These are phyloP conservation scores for Coccinonectria pachysandricola DNA, from an alignment of 2,329 filamentous ascomycete genomes.

Conservation along the genomic window DNA sequence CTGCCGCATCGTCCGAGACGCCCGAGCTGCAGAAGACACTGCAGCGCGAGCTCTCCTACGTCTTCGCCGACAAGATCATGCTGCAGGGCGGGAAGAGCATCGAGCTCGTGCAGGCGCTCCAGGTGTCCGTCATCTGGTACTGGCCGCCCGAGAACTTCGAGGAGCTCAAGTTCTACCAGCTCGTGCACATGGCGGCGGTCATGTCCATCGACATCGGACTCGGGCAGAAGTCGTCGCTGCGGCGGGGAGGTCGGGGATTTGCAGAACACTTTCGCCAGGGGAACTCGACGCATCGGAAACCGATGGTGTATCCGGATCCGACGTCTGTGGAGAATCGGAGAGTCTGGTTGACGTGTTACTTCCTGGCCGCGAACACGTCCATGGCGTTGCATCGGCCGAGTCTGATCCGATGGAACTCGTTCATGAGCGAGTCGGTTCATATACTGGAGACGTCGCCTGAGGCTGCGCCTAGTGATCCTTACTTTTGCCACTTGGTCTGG, in stretches of 20 bases:
- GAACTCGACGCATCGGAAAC: conserved; percentile 22
- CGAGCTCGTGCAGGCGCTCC: conserved; percentile 70
- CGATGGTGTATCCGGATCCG: conserved; percentile 36
- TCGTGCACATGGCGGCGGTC: conserved; percentile 69
- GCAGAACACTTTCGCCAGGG: conserved; percentile 25
- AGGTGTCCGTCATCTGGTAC: conserved; percentile 74
- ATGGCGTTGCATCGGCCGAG: conserved; percentile 53
- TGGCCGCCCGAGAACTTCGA: conserved; percentile 73
- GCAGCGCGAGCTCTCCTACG: conserved; percentile 58
- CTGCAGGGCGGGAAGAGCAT: conserved; percentile 70
- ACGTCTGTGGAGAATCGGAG: conserved; percentile 44
- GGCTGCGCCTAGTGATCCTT: conserved; percentile 44
- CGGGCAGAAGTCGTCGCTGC: conserved; percentile 31
- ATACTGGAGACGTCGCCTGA: conserved; percentile 43
- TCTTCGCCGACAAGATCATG: conserved; percentile 65
- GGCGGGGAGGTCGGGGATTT: conserved; percentile 9
- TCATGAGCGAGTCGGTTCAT: conserved; percentile 50
- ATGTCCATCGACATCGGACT: conserved; percentile 80
- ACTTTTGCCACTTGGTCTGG: conserved; percentile 49
- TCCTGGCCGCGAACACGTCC: conserved; percentile 47
- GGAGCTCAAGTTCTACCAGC: conserved; percentile 82
- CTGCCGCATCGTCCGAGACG: conserved; percentile 50
- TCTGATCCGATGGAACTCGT: conserved; percentile 48
- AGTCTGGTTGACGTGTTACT: conserved; percentile 50
- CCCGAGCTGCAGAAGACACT: conserved; percentile 49